phyloP scores from a whole-genome alignment of 139 green algal species.

The Picochlorum sp. region DNA sequence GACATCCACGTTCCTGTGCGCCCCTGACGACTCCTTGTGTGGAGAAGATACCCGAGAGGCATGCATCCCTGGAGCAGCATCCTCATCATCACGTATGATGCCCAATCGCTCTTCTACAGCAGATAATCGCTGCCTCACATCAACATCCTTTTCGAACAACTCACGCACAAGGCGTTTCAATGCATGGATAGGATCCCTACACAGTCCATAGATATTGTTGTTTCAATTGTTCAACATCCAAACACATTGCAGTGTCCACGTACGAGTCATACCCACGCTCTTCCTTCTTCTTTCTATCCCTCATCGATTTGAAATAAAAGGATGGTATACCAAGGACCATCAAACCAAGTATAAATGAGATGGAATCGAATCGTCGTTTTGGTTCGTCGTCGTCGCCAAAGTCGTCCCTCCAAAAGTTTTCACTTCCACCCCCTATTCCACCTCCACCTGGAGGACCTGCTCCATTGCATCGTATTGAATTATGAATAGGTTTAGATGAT shows the following conservation, averaged over 20 bases:
- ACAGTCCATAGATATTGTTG: not conserved
- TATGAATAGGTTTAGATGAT: too few species aligned
- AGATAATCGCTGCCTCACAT: conserved; percentile 21
- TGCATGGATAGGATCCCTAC: conserved; percentile 22
- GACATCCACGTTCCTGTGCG: not conserved
- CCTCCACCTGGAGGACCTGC: too few species aligned
- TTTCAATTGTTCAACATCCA: not conserved
- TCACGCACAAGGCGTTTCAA: conserved; percentile 42
- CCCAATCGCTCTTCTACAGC: conserved; percentile 17
- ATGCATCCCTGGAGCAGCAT: too few species aligned
- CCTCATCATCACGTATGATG: not conserved
- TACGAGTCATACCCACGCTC: not conserved
- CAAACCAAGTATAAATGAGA: not conserved
- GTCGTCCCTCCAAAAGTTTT: not conserved
- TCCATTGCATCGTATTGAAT: too few species aligned
- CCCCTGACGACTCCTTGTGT: not conserved
- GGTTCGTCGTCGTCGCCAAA: not conserved
- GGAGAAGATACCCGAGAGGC: too few species aligned
- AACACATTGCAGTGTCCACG: not conserved
- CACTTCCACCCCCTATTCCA: not conserved
- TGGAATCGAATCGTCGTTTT: conserved; percentile 5
- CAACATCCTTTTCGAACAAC: conserved; percentile 35
- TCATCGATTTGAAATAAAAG: not conserved
- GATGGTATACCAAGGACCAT: not conserved
- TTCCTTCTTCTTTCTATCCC: not conserved